Base-by-base conservation (phyloP, 495 filamentous ascomycete species). In the Aspergillus conjunctus region DNA sequence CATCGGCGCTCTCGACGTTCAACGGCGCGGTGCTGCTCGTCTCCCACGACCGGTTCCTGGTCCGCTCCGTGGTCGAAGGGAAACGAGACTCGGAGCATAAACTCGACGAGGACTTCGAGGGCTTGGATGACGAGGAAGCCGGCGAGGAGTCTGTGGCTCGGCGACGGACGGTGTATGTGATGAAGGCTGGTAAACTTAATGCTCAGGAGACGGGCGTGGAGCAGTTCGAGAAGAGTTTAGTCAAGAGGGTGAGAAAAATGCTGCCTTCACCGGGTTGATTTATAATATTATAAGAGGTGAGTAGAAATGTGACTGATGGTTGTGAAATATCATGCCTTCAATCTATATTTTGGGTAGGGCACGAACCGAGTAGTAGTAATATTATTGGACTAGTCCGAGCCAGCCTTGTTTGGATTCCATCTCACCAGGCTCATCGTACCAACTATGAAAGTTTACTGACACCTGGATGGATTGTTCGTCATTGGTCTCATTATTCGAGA, bases 11-110 rank as follows among this genome's bases (percentile, higher is more conserved):
- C 61, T 74, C 81, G 7, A 76, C 67, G 0, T 93, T 87, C 77
- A 80, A 83, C 32, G 91, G 91, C 0, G 89, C 90, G 0, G 80
- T 93, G 4, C 65, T 93, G 60, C 54, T 92, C 3, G 85, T 93
- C 2, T 87, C 84, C 11, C 91, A 95, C 67, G 91, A 95, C 66
- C 80, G 91, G 9, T 95, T 87, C 76, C 83, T 92, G 60, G 71
- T 92, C 45, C 80, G 84, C 34, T 82, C 81, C 0, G 87, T 88
- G 1, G 79, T 92, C 9, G 88, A 92, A 69, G 88, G 87, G 10
- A 79, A 82, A 43, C 68, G 74, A 54, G 77, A 75, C 59, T 60
- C 43, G 5, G 73, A 75, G 48, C 71, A 76, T 43, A 72, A 73
- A 37, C 57, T 74, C n/a, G 70, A 83, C 59, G 77, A 74, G 32